These are phyloP conservation scores for Pseudogymnoascus sp. DNA, from an alignment of 2,329 filamentous ascomycete species.

Conservation along the genomic window DNA sequence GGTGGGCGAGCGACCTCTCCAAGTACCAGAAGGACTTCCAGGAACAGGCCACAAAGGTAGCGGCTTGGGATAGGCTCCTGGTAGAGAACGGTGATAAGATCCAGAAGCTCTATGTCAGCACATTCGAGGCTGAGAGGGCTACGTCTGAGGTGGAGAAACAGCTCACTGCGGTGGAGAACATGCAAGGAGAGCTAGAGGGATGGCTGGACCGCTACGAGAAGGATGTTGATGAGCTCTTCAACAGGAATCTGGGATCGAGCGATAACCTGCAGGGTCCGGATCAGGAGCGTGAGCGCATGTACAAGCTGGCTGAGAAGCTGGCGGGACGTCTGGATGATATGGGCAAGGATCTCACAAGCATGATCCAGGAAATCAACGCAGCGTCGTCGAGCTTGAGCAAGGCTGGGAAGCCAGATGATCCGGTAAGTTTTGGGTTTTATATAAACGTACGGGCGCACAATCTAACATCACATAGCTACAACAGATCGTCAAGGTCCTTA, in stretches of 20 bases:
- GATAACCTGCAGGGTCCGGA: slow-evolving; percentile 80
- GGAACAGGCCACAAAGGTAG: slow-evolving; percentile 76
- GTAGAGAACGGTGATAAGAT: slow-evolving; percentile 95
- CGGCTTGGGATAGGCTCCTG: slow-evolving; percentile 79
- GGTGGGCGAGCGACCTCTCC: slow-evolving; percentile 89
- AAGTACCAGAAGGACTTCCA: slow-evolving; percentile 98
- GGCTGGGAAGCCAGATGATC: slow-evolving; percentile 79
- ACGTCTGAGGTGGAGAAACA: slow-evolving; percentile 92
- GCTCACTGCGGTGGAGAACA: slow-evolving; percentile 77
- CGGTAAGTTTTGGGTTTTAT: slow-evolving; percentile 48
- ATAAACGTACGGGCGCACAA: slow-evolving; percentile 14
- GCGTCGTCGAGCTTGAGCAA: slow-evolving; percentile 86
- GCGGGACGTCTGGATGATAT: slow-evolving; percentile 88
- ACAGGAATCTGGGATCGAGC: slow-evolving; percentile 64
- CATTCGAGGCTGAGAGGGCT: slow-evolving; percentile 87
- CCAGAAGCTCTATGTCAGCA: slow-evolving; percentile 82
- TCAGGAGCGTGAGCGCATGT: slow-evolving; percentile 90
- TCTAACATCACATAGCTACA: slow-evolving; percentile 54
- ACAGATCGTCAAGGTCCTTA: slow-evolving; percentile 91
- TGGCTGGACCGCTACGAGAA: slow-evolving; percentile 88
- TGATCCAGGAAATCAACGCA: slow-evolving; percentile 97
- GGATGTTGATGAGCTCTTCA: slow-evolving; percentile 83
- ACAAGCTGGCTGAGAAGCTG: slow-evolving; percentile 90
- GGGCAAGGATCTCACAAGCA: slow-evolving; percentile 83
- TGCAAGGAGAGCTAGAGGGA: slow-evolving; percentile 80